These are phyloP conservation scores for Teunomyces gatunensis DNA, from an alignment of 805 yeast species.

Conservation along the genomic window DNA sequence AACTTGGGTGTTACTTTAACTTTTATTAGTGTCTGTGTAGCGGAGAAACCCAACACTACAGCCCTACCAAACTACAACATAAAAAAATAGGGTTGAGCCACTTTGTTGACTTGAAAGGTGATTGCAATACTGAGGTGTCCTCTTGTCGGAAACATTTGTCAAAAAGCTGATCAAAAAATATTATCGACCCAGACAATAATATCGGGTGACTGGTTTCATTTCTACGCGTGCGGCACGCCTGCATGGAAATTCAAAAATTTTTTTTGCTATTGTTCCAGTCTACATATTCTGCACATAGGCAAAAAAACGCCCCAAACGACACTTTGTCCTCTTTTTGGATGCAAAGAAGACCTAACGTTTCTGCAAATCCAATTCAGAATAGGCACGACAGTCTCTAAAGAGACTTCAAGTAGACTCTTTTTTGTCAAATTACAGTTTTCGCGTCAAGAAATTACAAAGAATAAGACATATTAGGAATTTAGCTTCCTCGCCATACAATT, in stretches of 20 bases:
- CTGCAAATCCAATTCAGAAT: not conserved
- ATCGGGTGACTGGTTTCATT: not conserved
- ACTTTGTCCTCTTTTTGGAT: not conserved
- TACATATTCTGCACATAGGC: not conserved
- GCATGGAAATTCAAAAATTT: not conserved
- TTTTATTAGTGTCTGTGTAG: not conserved
- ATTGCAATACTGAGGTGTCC: not conserved
- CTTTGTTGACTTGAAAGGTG: too few species aligned
- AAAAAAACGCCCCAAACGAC: not conserved
- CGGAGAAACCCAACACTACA: not conserved
- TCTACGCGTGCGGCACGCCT: constrained; percentile 1
- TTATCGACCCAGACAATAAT: not conserved
- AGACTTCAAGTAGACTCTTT: not conserved
- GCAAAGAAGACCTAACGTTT: constrained; percentile 3
- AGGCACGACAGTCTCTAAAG: not conserved
- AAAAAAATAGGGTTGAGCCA: not conserved
- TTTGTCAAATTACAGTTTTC: not conserved
- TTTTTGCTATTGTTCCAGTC: not conserved
- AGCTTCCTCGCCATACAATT: not conserved
- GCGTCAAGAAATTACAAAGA: not conserved
- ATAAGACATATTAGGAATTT: not conserved
- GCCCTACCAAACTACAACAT: not conserved
- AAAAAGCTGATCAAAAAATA: not conserved
- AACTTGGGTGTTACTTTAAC: not conserved
- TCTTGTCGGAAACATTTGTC: constrained; percentile 1